These are phyloP conservation scores for Penicillium paradoxum DNA, from an alignment of 495 filamentous ascomycete genomes.

Conservation along the genomic window DNA sequence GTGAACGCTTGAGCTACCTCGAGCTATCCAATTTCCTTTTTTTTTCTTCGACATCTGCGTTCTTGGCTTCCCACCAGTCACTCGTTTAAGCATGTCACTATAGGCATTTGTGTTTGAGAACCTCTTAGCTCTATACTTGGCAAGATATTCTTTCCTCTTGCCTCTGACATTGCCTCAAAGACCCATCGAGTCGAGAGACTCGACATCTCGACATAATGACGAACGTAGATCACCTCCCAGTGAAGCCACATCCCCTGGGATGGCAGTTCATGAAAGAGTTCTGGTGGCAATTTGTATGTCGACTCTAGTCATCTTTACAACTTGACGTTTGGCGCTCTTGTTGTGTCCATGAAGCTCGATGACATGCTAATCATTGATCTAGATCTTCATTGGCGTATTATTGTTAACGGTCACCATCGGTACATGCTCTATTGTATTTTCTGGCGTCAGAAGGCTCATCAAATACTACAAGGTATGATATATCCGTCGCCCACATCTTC, in stretches of 20 bases:
- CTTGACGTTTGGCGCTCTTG: background rate
- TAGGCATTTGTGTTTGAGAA: background rate
- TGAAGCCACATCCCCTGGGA: constrained; percentile 25
- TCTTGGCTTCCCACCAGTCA: background rate
- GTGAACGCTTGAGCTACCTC: constrained; percentile 2
- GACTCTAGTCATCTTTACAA: constrained; percentile 6
- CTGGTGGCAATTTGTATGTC: constrained; percentile 45
- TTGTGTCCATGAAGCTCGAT: background rate
- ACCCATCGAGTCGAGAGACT: background rate
- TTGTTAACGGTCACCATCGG: constrained; percentile 31
- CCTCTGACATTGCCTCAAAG: background rate
- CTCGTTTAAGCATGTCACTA: constrained; percentile 5
- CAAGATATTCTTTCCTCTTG: background rate
- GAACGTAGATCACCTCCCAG: constrained; percentile 22
- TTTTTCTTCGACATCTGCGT: background rate
- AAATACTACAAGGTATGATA: constrained; percentile 33
- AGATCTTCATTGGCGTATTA: constrained; percentile 39
- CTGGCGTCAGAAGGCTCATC: constrained; percentile 12
- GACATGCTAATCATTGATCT: constrained; percentile 11
- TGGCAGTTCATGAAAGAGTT: constrained; percentile 34
- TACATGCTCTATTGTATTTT: constrained; percentile 30
- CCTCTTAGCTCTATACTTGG: background rate
- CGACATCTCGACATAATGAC: constrained; percentile 16
- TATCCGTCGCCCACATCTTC: background rate
- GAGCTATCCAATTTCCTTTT: background rate